Conservation (phyloP, 164 flowering plant species). For the Annona squamosa region DNA sequence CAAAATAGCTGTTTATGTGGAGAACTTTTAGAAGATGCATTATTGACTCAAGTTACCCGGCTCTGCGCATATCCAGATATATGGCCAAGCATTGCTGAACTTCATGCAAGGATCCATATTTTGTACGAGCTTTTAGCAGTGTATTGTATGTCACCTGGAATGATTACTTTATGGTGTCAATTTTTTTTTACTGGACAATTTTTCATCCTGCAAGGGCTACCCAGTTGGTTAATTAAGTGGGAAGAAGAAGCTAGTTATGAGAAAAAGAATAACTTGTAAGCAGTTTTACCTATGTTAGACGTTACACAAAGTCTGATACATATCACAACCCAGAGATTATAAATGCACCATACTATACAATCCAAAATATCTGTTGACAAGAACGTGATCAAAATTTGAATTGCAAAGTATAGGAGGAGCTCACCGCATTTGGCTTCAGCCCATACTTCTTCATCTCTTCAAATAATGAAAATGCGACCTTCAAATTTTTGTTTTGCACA, state of each 20-base stretch:
- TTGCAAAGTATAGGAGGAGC: constrained; percentile 1
- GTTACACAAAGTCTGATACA: neutral
- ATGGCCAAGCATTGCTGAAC: constrained; percentile 78
- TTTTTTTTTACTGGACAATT: neutral
- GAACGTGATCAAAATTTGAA: neutral
- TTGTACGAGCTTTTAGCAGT: constrained; percentile 67
- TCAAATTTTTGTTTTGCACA: constrained; percentile 43
- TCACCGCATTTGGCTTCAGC: constrained; percentile 73
- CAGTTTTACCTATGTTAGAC: neutral
- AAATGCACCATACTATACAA: neutral
- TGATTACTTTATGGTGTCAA: constrained; percentile 2
- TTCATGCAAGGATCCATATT: constrained; percentile 71
- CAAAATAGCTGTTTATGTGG: neutral
- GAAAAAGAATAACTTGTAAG: neutral
- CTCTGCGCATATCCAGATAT: constrained; percentile 83
- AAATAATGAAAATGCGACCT: constrained; percentile 57
- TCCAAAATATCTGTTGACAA: neutral
- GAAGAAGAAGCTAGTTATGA: neutral
- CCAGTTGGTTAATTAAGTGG: too few relatives aligned
- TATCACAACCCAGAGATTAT: neutral
- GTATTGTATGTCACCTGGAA: constrained; percentile 91
- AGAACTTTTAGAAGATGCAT: neutral
- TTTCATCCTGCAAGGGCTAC: neutral
- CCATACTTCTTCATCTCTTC: constrained; percentile 66
- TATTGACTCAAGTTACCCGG: constrained; percentile 50